These are phyloP conservation scores for Apophysomyces elegans DNA, from an alignment of 371 early-diverging fungal genomes.

Conservation along the genomic window DNA sequence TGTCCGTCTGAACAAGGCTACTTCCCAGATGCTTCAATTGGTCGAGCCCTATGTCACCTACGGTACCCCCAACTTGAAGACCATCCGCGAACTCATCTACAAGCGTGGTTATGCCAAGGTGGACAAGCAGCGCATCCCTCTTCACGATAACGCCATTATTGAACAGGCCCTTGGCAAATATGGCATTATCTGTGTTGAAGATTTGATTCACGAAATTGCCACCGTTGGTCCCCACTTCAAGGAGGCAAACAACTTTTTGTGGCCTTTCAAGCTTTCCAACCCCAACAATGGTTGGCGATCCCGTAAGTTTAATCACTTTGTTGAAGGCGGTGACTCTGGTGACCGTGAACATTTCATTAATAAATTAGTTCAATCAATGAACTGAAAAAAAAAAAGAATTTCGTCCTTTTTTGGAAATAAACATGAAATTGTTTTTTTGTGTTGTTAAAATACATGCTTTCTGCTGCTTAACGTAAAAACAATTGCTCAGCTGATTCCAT, in stretches of 20 bases:
- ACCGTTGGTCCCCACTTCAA: slow-evolving; percentile 90
- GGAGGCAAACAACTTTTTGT: slow-evolving; percentile 94
- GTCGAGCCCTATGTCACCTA: slow-evolving; percentile 95
- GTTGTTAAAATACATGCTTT: no score
- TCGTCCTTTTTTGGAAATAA: no score
- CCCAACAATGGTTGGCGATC: slow-evolving; percentile 94
- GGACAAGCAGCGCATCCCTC: slow-evolving; percentile 91
- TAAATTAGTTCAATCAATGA: slow-evolving; percentile 94
- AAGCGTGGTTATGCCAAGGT: slow-evolving; percentile 98
- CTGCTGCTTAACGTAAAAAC: no score
- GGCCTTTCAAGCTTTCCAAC: slow-evolving; percentile 98
- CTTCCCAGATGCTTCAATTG: slow-evolving; percentile 95
- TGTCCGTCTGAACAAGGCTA: slow-evolving; percentile 95
- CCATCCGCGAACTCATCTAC: slow-evolving; percentile 98
- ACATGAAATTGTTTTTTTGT: no score
- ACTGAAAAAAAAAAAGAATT: slow-evolving; percentile 54
- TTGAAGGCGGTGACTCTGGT: slow-evolving; percentile 97
- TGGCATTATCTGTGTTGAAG: slow-evolving; percentile 97
- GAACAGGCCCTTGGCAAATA: slow-evolving; percentile 91
- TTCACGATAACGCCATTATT: slow-evolving; percentile 94
- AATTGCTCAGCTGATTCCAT: no score
- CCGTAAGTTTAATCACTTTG: slow-evolving; percentile 94
- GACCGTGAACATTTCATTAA: slow-evolving; percentile 97
- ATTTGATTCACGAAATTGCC: slow-evolving; percentile 97
- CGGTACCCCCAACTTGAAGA: slow-evolving; percentile 96